These are phyloP conservation scores for Fomitopsis serialis DNA, from an alignment of 768 basidiomycete genomes.

Conservation along the genomic window DNA sequence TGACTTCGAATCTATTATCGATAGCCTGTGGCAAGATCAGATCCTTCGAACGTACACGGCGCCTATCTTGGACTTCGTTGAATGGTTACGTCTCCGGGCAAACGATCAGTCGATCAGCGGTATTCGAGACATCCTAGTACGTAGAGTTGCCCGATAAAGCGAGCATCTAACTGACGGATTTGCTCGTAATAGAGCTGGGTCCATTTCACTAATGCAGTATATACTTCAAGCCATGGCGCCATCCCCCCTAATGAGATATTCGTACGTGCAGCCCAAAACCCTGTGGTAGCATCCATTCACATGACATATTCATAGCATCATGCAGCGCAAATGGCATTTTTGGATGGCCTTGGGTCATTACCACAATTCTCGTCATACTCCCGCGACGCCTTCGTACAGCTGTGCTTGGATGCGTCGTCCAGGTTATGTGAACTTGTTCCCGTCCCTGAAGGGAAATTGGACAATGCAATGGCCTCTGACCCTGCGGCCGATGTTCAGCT, in stretches of 20 bases:
- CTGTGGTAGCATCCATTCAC: neutral
- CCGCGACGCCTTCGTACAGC: slow-evolving; percentile 44
- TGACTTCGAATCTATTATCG: slow-evolving; percentile 78
- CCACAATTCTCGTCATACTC: slow-evolving; percentile 70
- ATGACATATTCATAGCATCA: slow-evolving; percentile 59
- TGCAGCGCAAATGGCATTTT: slow-evolving; percentile 86
- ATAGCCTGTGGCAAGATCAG: slow-evolving; percentile 58
- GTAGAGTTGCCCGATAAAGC: slow-evolving; percentile 15
- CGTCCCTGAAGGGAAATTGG: slow-evolving; percentile 13
- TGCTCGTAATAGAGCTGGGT: slow-evolving; percentile 73
- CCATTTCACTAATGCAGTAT: slow-evolving; percentile 70
- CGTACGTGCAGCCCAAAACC: slow-evolving; percentile 40
- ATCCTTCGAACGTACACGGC: slow-evolving; percentile 50
- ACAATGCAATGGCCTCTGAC: slow-evolving; percentile 2
- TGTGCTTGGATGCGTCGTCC: slow-evolving; percentile 52
- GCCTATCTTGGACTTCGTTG: slow-evolving; percentile 67
- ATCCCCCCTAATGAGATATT: slow-evolving; percentile 54
- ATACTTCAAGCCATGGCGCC: slow-evolving; percentile 19
- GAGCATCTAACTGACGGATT: neutral
- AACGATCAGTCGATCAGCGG: slow-evolving; percentile 65
- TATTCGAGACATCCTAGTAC: slow-evolving; percentile 84
- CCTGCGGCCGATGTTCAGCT: slow-evolving; percentile 38
- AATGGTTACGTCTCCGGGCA: slow-evolving; percentile 67
- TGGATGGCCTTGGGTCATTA: slow-evolving; percentile 83
- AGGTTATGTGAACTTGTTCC: slow-evolving; percentile 58